Base-by-base conservation (phyloP, 257 asterid genomes). In the Haberlea rhodopensis region DNA sequence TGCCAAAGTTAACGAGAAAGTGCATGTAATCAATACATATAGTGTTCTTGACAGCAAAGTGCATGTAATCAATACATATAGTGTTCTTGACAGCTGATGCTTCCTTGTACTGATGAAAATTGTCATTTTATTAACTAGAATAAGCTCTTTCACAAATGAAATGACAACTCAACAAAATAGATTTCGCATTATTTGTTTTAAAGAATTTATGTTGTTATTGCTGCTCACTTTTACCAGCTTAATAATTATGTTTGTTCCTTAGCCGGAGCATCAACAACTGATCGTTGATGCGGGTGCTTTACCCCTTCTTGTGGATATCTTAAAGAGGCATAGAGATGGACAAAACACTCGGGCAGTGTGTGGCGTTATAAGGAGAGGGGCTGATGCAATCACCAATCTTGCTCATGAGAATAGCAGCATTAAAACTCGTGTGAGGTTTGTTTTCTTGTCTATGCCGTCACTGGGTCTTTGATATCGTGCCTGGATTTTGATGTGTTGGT, bases 231-330 rank as follows among this genome's bases (percentile, higher is more conserved):
- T 31, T 43, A 49, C 63, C 22, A 24, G n/a, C 32, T 34, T 55
- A 68, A 51, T 22, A 31, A 59, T 61, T 63, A 29, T 45, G 32
- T 31, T 13, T 76, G 63, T 71, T 66, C 75, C 71, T 55, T 88
- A 94, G 99, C 96, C 99, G 22, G 99, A 94, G 79, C 97, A 94
- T 73, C 99, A 94, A 69, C 99, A 87, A 72, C 85, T 86, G 75
- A 90, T 94, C 75, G 96, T 90, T 56, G 97, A 94, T 60, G 96
- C 92, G 29, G 99, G 99, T 69, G 99, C 99, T 65, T 79, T 94
- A 61, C 85, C 95, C 37, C 88, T 80, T 80, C 97, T 94, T 19
- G 99, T 94, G 79, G 79, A 74, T 70, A 85, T 90, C 64, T 78
- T 94, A 71, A 86, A 81, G 83, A 78, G 89, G 76, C 92, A 88